Evolutionary conservation across 305 asterid species (phyloP).

Genomic region (Fraxinus sp.): DNA sequence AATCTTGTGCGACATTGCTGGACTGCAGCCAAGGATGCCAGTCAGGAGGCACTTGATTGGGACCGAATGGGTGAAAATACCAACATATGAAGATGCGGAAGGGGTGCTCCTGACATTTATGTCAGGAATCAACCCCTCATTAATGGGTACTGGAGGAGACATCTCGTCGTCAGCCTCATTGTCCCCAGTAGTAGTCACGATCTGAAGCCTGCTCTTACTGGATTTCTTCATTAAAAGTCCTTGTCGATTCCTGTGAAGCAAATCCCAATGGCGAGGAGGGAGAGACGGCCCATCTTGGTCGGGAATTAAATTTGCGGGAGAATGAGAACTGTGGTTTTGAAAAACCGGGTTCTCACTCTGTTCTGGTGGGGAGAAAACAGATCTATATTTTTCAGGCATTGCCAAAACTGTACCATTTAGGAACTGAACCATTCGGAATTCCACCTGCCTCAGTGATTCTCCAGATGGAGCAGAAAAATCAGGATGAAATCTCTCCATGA

Average conservation of each 20-base stretch:
- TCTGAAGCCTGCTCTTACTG: conserved; percentile 91
- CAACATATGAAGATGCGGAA: conserved; percentile 48
- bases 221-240: conserved; percentile 69
- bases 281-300: conserved; percentile 52
- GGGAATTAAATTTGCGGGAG: conserved; percentile 38
- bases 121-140: conserved; percentile 46
- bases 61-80: conserved; percentile 75
- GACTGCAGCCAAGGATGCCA: conserved; percentile 81
- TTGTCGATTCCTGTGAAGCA: conserved; percentile 55
- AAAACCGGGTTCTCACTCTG: conserved; percentile 41
- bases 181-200: conserved; percentile 76
- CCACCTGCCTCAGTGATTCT: conserved; percentile 93
- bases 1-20: conserved; percentile 66
- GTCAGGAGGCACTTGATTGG: conserved; percentile 83
- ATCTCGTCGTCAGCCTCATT: conserved; percentile 96
- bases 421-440: conserved; percentile 91
- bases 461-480: conserved; percentile 92
- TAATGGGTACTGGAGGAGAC: conserved; percentile 76
- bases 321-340: conserved; percentile 34
- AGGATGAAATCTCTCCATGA: conserved; percentile 83
- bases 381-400: conserved; percentile 66
- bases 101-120: conserved; percentile 40
- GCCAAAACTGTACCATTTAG: conserved; percentile 59
- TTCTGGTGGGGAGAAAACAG: conserved; percentile 79
- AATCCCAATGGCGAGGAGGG: conserved; percentile 55